These are phyloP conservation scores for Schizosaccharomyces osmophilus DNA, from an alignment of 805 yeast species.

Conservation along the genomic window DNA sequence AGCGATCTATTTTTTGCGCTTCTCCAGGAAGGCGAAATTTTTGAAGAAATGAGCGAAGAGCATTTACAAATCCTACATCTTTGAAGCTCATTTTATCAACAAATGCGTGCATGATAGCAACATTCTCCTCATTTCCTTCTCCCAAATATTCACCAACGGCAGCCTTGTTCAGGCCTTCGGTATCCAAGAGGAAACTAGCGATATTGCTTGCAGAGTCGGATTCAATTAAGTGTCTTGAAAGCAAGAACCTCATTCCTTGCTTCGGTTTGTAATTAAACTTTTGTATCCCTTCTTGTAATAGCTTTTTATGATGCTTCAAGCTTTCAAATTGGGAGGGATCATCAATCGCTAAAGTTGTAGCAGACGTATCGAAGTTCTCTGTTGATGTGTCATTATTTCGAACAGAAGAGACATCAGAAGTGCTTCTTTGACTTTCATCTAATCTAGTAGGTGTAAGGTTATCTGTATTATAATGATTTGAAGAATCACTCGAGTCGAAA, in stretches of 20 bases:
- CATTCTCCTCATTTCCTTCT: slow-evolving; percentile 55
- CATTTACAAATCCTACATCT: slow-evolving; percentile 48
- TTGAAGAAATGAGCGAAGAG: slow-evolving; percentile 64
- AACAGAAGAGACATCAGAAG: neutral
- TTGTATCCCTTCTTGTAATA: slow-evolving; percentile 49
- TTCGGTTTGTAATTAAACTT: slow-evolving; percentile 71
- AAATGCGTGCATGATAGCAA: slow-evolving; percentile 76
- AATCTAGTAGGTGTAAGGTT: neutral
- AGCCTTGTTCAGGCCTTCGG: slow-evolving; percentile 58
- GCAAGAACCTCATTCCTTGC: slow-evolving; percentile 42
- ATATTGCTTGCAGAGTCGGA: slow-evolving; percentile 39
- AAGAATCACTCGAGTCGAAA: neutral
- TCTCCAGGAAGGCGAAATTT: slow-evolving; percentile 90
- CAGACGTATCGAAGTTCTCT: slow-evolving; percentile 4
- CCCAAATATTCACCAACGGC: slow-evolving; percentile 81
- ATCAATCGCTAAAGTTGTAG: slow-evolving; percentile 16
- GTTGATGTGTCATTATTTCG: neutral
- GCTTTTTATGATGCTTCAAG: slow-evolving; percentile 60
- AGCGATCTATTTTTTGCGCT: slow-evolving; percentile 90
- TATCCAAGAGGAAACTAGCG: slow-evolving; percentile 44
- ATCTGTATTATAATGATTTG: neutral
- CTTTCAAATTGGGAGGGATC: slow-evolving; percentile 70
- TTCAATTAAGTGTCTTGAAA: slow-evolving; percentile 37
- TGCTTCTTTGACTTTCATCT: neutral
- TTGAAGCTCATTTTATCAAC: slow-evolving; percentile 69